A percentile compares a stretch with the other conserved stretches of the same genome.
These are phyloP conservation scores for Irpex rosettiformis DNA, from an alignment of 1,284 basidiomycete genomes.

Conservation along the genomic window DNA sequence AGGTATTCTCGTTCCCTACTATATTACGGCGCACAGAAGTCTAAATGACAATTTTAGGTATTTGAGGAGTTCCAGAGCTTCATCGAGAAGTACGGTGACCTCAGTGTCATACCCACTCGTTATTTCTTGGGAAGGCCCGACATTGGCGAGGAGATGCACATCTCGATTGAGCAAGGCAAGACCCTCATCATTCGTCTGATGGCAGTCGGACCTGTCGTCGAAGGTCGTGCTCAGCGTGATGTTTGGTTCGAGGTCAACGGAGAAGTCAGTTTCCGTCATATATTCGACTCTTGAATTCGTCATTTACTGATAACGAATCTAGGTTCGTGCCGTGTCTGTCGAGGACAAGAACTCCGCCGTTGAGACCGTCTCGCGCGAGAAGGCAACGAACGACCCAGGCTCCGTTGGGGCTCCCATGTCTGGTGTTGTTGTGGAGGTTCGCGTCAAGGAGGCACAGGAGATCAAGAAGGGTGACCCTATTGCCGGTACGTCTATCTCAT, in stretches of 20 bases:
- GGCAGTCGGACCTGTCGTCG: constrained; percentile 91
- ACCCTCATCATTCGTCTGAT: constrained; percentile 95
- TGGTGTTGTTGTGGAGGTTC: constrained; percentile 96
- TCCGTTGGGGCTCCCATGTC: constrained; percentile 96
- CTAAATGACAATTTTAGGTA: constrained; percentile 47
- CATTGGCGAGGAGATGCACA: constrained; percentile 93
- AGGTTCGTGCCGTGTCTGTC: constrained; percentile 90
- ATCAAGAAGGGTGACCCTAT: constrained; percentile 98
- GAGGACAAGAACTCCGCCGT: constrained; percentile 97
- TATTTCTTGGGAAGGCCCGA: constrained; percentile 95
- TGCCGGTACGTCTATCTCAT: constrained; percentile 53
- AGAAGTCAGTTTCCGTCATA: constrained; percentile 52
- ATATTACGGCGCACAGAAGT: not conserved
- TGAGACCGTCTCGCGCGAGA: constrained; percentile 91
- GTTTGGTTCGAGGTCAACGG: constrained; percentile 99
- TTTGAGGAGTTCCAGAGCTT: constrained; percentile 98
- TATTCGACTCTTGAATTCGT: constrained; percentile 3
- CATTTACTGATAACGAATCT: constrained; percentile 2
- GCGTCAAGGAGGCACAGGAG: constrained; percentile 94
- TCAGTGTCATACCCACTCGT: constrained; percentile 92
- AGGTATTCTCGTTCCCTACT: constrained; percentile 42
- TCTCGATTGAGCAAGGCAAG: constrained; percentile 97
- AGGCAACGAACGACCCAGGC: constrained; percentile 90
- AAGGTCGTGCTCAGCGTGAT: constrained; percentile 89
- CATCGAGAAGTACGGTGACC: constrained; percentile 93